Conservation (phyloP, 2,329 filamentous ascomycete species). For the Nectriaceae sp. region DNA sequence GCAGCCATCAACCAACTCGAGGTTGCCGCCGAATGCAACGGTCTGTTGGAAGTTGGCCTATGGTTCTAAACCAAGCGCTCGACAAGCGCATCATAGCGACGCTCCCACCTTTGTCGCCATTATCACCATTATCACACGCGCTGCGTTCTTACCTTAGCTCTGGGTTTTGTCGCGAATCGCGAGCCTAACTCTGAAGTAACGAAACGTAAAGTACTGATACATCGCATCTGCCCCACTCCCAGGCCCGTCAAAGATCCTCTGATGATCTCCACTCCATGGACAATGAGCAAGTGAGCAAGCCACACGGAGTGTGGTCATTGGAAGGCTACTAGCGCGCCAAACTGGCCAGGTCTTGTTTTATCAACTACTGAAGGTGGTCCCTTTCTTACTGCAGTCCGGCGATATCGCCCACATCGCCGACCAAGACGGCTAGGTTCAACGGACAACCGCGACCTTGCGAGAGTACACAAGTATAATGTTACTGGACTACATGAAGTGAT, state of each 20-base stretch:
- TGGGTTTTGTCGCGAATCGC: neutral
- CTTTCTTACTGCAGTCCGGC: neutral
- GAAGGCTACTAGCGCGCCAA: constrained; percentile 15
- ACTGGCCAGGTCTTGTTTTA: constrained; percentile 9
- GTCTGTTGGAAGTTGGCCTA: neutral
- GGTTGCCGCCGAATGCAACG: neutral
- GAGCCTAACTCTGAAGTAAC: neutral
- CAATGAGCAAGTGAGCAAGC: constrained; percentile 12
- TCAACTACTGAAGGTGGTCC: neutral
- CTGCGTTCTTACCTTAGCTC: neutral
- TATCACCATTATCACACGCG: constrained; percentile 11
- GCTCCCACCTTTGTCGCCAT: neutral
- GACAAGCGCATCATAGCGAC: neutral
- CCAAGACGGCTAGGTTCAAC: neutral
- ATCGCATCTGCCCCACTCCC: constrained; percentile 18
- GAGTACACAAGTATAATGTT: too few species aligned
- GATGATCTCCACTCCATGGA: constrained; percentile 13
- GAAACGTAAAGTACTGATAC: neutral
- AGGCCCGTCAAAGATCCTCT: constrained; percentile 22
- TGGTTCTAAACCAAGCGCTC: neutral
- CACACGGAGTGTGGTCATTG: constrained; percentile 17
- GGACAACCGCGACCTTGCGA: too few species aligned
- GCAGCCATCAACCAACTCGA: neutral
- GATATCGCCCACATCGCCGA: neutral
- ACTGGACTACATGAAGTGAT: too few species aligned